Base-by-base conservation (phyloP, 129 eudicot species). In the Deinandra increscens region DNA sequence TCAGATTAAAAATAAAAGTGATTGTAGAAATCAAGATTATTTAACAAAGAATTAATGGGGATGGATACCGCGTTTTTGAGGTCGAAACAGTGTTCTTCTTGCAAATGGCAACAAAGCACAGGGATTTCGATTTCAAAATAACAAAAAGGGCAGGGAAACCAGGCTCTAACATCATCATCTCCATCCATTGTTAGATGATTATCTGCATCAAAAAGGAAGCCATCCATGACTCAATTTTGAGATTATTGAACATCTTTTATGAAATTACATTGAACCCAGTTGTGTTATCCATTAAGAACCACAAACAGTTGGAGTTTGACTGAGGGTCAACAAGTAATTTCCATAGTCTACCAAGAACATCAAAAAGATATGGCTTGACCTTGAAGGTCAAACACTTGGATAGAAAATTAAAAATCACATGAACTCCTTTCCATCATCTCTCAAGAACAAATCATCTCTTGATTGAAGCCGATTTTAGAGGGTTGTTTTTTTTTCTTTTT, bases 141-240 rank as follows among this genome's bases (percentile, higher is more conserved):
- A 70, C 98, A 88, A 75, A 84, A 92, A 33, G 98, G 98, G 74
- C 98, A 92, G 39, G 95, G 93, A 66, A 88, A 84, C 90, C 89
- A 92, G 36, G 89, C 93, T 78, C 86, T 83, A 64, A 83, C 78
- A 72, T 92, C 96, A 62, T 91, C 96, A 44, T 81, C 89, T 20
- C 80, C 89, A 29, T 86, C 92, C 80, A 78, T 75, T 29, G 66
- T 43, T 43, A 68, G 45, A 72, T 60, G 76, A 70, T 72, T 78
- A 62, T 81, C 90, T 83, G 81, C 7, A 54, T 68, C 50, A 79
- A 68, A 37, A 38, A 68, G 60, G 8, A 72, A 76, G 7, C 45
- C 48, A 38, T 50, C 59, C 54, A 75, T 3, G 8, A 72, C 60
- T 58, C 9, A 13, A 60, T 11, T 60, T 43, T 29, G 20, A 38